Evolutionary conservation across 108 stramenopile genomes (phyloP).

Genomic region (Bacterosira constricta): DNA sequence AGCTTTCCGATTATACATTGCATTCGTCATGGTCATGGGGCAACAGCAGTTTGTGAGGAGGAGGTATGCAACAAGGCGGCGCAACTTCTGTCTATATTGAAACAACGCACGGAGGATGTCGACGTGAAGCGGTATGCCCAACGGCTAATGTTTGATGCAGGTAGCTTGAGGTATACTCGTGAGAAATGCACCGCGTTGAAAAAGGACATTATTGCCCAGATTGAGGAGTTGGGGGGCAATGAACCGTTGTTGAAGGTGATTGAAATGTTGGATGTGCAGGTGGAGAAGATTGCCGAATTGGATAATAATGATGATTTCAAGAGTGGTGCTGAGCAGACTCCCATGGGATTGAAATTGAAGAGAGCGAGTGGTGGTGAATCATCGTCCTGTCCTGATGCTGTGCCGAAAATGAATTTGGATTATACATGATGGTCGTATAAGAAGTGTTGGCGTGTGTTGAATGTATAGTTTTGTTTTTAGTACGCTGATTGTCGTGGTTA

Average conservation of each 20-base stretch:
- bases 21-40: constrained; percentile 25
- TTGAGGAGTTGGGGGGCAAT: constrained; percentile 79
- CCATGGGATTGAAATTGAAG: not conserved
- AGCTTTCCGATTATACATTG: constrained; percentile 92
- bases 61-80: constrained; percentile 20
- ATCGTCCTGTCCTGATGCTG: no score
- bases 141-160: constrained; percentile 67
- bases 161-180: constrained; percentile 75
- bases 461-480: no score
- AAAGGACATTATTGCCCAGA: constrained; percentile 57
- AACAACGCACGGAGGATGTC: constrained; percentile 89
- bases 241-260: constrained; percentile 65
- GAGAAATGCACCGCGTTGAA: constrained; percentile 70
- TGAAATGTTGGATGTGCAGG: constrained; percentile 72
- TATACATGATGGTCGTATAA: no score
- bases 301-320: constrained; percentile 1
- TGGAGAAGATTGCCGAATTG: constrained; percentile 55
- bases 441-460: no score
- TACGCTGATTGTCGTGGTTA: no score
- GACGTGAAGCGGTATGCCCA: constrained; percentile 93
- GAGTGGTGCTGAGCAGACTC: not conserved
- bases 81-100: constrained; percentile 87
- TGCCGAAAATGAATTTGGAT: constrained; percentile 37
- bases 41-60: constrained; percentile 14
- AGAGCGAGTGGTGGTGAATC: not conserved